Conservation (phyloP, 1,284 basidiomycete genomes). For the Ustilago lituana region DNA sequence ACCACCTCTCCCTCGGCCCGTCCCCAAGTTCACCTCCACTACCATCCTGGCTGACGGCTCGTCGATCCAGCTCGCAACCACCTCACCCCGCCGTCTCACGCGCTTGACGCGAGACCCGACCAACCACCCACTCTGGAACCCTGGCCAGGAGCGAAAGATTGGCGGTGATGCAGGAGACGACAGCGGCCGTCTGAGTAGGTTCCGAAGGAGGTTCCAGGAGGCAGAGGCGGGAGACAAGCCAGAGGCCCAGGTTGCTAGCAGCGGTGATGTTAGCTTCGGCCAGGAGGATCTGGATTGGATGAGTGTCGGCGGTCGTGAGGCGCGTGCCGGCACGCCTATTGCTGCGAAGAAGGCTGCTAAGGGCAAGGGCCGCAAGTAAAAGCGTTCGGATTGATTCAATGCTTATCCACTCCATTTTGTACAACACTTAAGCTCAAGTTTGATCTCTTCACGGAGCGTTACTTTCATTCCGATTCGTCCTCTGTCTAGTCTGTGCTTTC, state of each 20-base stretch:
- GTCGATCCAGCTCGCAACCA: conserved; percentile 62
- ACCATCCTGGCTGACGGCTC: conserved; percentile 65
- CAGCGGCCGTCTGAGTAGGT: conserved; percentile 62
- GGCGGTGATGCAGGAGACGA: conserved; percentile 61
- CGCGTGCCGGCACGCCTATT: conserved; percentile 53
- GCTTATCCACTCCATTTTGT: conserved; percentile 9
- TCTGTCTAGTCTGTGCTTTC: no score
- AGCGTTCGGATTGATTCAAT: background rate
- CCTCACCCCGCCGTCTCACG: conserved; percentile 56
- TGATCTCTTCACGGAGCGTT: background rate
- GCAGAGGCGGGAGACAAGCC: conserved; percentile 18
- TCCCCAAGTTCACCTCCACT: conserved; percentile 56
- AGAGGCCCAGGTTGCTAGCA: conserved; percentile 13
- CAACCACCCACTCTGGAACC: conserved; percentile 67
- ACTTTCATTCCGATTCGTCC: no score
- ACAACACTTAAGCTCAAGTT: conserved; percentile 12
- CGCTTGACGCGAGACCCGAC: conserved; percentile 62
- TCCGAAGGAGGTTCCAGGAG: conserved; percentile 61
- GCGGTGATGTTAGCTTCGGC: conserved; percentile 53
- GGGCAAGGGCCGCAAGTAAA: conserved; percentile 60
- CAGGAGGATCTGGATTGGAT: conserved; percentile 65
- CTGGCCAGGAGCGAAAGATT: conserved; percentile 45
- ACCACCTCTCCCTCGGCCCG: conserved; percentile 56
- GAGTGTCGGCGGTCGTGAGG: conserved; percentile 65
- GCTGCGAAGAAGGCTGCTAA: conserved; percentile 56